phyloP scores from a whole-genome alignment of 2,329 filamentous ascomycete genomes.

The Akanthomyces dipterigenus region DNA sequence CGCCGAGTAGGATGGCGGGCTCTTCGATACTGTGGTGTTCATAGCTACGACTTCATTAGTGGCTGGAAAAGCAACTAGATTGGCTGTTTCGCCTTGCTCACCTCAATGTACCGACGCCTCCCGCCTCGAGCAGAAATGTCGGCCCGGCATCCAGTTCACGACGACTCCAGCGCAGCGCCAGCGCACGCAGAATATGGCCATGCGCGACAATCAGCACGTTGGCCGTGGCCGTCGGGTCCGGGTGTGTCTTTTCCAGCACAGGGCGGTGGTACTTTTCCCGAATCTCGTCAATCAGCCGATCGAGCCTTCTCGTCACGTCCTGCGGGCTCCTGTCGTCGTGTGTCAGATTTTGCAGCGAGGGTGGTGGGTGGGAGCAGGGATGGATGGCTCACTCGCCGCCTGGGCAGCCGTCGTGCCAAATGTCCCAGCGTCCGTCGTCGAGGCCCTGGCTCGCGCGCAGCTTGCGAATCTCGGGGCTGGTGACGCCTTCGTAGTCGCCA shows the following conservation, averaged over 20 bases:
- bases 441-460: slow-evolving; percentile 51
- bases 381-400: slow-evolving; percentile 66
- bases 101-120: slow-evolving; percentile 77
- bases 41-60: slow-evolving; percentile 46
- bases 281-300: slow-evolving; percentile 70
- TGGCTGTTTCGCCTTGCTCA: slow-evolving; percentile 28
- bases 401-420: slow-evolving; percentile 83
- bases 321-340: slow-evolving; percentile 51
- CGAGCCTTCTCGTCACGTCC: slow-evolving; percentile 66
- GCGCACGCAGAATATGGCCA: slow-evolving; percentile 80
- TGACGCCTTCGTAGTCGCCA: slow-evolving; percentile 78
- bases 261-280: slow-evolving; percentile 57
- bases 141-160: slow-evolving; percentile 69
- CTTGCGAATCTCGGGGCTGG: slow-evolving; percentile 59
- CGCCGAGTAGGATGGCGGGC: slow-evolving; percentile 71
- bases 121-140: slow-evolving; percentile 77
- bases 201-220: slow-evolving; percentile 67
- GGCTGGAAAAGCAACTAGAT: no score
- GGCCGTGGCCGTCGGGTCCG: slow-evolving; percentile 29
- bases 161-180: slow-evolving; percentile 79
- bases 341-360: background rate
- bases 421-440: slow-evolving; percentile 59
- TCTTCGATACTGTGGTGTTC: slow-evolving; percentile 73
- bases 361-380: background rate
- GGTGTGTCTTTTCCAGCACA: slow-evolving; percentile 47